Base-by-base conservation (phyloP, 73 alveolate genomes). In the Urostyla sp. region DNA sequence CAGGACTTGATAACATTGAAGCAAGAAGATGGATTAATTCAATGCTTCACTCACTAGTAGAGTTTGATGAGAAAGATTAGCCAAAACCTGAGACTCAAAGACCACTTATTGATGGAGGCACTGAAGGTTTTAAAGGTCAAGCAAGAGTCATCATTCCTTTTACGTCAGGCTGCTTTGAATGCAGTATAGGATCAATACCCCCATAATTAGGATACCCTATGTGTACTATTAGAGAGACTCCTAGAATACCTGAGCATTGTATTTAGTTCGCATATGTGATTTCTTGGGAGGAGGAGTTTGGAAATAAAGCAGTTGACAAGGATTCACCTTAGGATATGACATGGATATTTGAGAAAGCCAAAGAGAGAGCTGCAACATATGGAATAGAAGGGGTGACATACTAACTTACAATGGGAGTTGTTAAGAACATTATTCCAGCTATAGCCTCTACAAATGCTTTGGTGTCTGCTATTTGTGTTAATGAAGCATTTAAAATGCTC, bases 181-280 rank as follows among this genome's bases (percentile, higher is more conserved):
- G 97, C 87, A 89, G 96, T 31, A 63, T 92, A 27, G 84, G 87
- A 35, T 52, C 92, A 28, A 72, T 90, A 0, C 96, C 98, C 0
- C 87, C 87, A 20, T 87, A 88, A 87, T 73, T 57, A 34, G 74
- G 91, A 54, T 97, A 82, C 82, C 98, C 99, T 13, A 81, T 96
- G 95, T 98, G 99, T 84, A 98, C 99, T 59, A 95, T 98, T n/a
- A 99, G 99, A 6, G 98, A 97, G 88, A 98, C 99, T 54, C 99
- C 99, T 38, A 92, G 99, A 67, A 84, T 98, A 28, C 99, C 99
- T 13, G 99, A 98, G 77, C 99, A 98, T 84, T 98, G 99, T 72
- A 96, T 98, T 44, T 96, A 94, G 54, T 95, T 94, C 78, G 98
- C 98, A 5, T 92, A 90, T 80, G 95, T 92, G 48, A 85, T 94